Base-by-base conservation (phyloP, 179 eudicot genomes). In the Amaranthus tricolor region DNA sequence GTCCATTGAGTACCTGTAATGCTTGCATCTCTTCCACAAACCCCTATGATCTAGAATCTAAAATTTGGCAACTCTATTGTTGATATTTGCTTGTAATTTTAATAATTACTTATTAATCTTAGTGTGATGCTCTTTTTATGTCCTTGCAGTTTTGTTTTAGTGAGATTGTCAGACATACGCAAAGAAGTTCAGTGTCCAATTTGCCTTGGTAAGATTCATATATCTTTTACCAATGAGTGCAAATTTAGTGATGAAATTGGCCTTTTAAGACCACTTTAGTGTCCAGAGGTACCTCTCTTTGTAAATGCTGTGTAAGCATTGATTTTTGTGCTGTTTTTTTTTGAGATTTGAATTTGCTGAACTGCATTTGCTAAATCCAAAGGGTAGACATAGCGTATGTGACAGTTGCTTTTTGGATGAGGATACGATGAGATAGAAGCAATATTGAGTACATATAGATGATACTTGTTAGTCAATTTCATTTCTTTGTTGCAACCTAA, bases 101-200 rank as follows among this genome's bases (percentile, higher is more conserved):
- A 61, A 57, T 55, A 21, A 9, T 15, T 54, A 14, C 6, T 48
- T 10, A 11, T 3, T 43, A 60, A 11, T 66, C 47, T 74, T 76
- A n/a, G 74, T 57, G 54, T 78, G 50, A 81, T 74, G 60, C 20
- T 50, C 21, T 21, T 67, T 62, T 3, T 13, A 20, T 69, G 70
- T 71, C 62, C 60, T 81, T 73, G 78, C 91, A 92, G 92, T 79
- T 92, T 83, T 64, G 65, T 88, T 21, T 31, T 77, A n/a, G 91
- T 92, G 59, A 85, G 81, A 72, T 68, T 88, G 76, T 71, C 93
- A 17, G 97, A 92, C 44, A 78, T 92, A 65, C 97, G 97, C 76
- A 92, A 92, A 81, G 95, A 92, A 86, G 95, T 92, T 10, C 95
- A 92, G 68, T 92, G 97, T 76, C 95, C 97, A 66, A 92, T 92